phyloP scores from a whole-genome alignment of 768 basidiomycete genomes.

The Lactarius akahatsu region DNA sequence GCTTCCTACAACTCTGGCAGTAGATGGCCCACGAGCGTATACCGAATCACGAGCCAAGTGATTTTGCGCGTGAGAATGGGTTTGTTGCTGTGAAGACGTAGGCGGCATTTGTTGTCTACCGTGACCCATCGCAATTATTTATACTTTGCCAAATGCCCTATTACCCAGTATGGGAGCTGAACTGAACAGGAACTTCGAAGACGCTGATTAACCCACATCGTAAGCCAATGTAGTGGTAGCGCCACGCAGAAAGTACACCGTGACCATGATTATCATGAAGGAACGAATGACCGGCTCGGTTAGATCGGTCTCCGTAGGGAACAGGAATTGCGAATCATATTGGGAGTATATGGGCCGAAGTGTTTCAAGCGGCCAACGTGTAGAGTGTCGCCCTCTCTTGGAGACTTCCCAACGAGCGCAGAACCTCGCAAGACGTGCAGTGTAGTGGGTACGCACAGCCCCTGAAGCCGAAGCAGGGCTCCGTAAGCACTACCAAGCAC shows the following conservation, averaged over 20 bases:
- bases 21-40: neutral
- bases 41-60: neutral
- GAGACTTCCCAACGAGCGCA: neutral
- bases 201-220: neutral
- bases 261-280: neutral
- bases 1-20: neutral
- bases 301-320: neutral
- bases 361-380: neutral
- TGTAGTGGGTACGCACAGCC: neutral
- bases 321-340: neutral
- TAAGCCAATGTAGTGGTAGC: neutral
- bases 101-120: neutral
- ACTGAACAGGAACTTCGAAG: neutral
- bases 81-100: neutral
- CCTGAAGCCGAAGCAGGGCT: neutral
- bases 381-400: neutral
- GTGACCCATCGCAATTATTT: neutral
- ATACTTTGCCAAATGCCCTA: neutral
- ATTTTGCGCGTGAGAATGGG: neutral
- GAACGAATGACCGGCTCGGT: neutral
- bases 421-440: neutral
- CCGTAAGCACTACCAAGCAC: neutral
- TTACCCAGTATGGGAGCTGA: too few species aligned
- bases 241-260: too few species aligned
- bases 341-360: neutral